Evolutionary conservation across 208 protist genomes (phyloP), one percentile per base, ranked within the genome.

Genomic region (Trypanosoma lewisi): DNA sequence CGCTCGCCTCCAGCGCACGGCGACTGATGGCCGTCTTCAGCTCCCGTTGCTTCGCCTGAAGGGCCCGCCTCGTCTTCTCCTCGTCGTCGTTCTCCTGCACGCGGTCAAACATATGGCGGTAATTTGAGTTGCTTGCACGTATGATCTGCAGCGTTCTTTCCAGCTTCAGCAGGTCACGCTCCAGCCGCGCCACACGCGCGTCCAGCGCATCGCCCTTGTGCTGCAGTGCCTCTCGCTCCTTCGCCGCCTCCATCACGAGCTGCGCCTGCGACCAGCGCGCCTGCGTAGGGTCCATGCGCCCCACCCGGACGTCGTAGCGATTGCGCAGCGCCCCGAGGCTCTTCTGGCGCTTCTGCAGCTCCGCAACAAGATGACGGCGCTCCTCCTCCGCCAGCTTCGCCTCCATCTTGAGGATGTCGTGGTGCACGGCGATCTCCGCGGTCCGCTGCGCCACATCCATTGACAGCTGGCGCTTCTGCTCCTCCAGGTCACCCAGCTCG

Each of bases 141-240:
- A 96, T 73, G 16, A 90, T 47, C 27, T 67, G 44, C 19, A 97
- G 78, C 37, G 90, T 93, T 52, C 93, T 89, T 31, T 94, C 83
- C 25, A 97, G 67, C 61, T 91, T 94, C 30, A 70, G 62, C 23
- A 88, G 73, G 60, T 97, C 83, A 31, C 64, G 63, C 72, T 96
- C 90, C 51, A 87, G 66, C 50, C 85, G 77, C 34, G 80, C 77
- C 58, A 97, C 91, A 48, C 87, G 63, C 21, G 65, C 54, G 61
- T 97, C 86, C 8, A 95, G 74, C 14, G 78, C 78, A 62, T 96
- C 93, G 33, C 88, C 93, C 53, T 81, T 66, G 51, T 69, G 72
- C 67, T 97, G 92, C 50, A 96, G 82, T 28, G 75, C 74, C 66
- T 97, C 93, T 2, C 90, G 78, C 68, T 95, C 87, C 56, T 92